These are phyloP conservation scores for Fusarium sulawesiense DNA, from an alignment of 2,329 filamentous ascomycete species.

Conservation along the genomic window DNA sequence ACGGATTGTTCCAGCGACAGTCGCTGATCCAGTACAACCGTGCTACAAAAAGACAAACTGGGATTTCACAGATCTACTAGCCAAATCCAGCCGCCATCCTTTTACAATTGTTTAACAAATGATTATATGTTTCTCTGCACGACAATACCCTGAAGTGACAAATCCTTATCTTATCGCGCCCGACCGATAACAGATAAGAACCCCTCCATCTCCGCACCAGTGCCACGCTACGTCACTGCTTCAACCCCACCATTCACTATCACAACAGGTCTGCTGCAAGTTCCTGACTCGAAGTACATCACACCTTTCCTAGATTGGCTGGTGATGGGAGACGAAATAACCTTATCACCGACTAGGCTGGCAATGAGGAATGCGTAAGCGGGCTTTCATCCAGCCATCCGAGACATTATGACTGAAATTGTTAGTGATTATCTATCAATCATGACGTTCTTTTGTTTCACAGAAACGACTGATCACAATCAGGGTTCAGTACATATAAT, in stretches of 20 bases:
- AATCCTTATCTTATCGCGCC: neutral
- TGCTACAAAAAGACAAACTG: no score
- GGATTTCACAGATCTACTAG: no score
- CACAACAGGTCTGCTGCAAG: neutral
- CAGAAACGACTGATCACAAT: neutral
- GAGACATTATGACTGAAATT: neutral
- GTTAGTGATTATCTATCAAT: neutral
- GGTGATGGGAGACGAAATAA: neutral
- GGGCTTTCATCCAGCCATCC: neutral
- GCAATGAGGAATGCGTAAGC: neutral
- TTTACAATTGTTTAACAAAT: no score
- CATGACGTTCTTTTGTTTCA: neutral
- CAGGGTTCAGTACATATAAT: neutral
- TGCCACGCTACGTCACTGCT: neutral
- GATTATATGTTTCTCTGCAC: neutral
- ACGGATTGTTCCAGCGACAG: neutral
- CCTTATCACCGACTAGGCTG: neutral
- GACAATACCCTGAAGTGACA: neutral
- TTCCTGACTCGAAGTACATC: neutral
- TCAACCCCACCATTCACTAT: neutral
- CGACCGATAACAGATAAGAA: neutral
- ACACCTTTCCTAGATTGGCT: neutral
- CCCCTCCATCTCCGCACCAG: neutral
- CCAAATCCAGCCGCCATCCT: no score
- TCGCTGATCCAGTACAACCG: no score